Evolutionary conservation across 1,284 basidiomycete genomes (phyloP).

Genomic region (Termitomyces sp.): DNA sequence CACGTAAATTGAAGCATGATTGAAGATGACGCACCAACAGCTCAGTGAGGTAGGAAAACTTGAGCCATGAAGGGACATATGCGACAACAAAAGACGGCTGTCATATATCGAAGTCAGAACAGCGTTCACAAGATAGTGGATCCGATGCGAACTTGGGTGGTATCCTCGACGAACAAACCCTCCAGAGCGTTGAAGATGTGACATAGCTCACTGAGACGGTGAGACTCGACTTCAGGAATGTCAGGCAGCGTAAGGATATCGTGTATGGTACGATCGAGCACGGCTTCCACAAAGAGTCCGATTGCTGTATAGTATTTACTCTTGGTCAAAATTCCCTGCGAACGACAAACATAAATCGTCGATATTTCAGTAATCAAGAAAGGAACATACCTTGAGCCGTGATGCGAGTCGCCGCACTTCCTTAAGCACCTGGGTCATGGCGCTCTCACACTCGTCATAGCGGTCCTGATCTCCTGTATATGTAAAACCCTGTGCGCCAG

Average conservation of each 20-base stretch:
- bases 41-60: constrained; percentile 90
- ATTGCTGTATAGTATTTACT: constrained; percentile 54
- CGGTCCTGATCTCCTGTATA: constrained; percentile 72
- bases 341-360: not conserved
- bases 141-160: constrained; percentile 39
- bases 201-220: constrained; percentile 78
- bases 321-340: constrained; percentile 52
- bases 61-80: constrained; percentile 90
- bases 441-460: constrained; percentile 74
- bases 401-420: constrained; percentile 62
- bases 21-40: constrained; percentile 59
- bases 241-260: constrained; percentile 81
- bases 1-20: not conserved
- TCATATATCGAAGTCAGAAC: not conserved
- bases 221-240: constrained; percentile 89
- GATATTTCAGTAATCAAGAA: not conserved
- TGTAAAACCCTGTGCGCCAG: constrained; percentile 66
- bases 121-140: not conserved
- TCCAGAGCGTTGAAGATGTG: constrained; percentile 77
- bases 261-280: constrained; percentile 64
- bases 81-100: constrained; percentile 67
- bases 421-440: constrained; percentile 62
- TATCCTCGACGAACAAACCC: constrained; percentile 69
- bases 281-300: constrained; percentile 73
- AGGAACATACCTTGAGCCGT: constrained; percentile 64